phyloP scores from a whole-genome alignment of 108 stramenopile species.

The Pseudonitzschia multistriata region DNA sequence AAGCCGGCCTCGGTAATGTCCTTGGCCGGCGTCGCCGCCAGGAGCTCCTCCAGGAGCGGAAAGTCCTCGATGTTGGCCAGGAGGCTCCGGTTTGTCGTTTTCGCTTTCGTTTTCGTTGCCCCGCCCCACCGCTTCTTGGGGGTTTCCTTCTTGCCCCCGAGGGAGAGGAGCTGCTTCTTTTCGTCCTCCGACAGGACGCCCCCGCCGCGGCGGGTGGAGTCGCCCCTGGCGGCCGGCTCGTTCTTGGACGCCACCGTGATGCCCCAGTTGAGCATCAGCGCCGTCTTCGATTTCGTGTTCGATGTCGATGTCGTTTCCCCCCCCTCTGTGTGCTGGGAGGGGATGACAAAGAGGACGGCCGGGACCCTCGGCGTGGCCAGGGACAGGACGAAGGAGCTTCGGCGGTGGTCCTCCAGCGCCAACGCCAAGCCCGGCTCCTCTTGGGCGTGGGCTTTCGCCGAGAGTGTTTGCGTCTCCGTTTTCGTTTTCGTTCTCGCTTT shows the following conservation, averaged over 20 bases:
- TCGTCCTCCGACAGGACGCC: conserved; percentile 10
- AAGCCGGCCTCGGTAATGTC: conserved; percentile 33
- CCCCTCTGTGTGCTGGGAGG: no score
- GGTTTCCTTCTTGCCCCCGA: conserved; percentile 15
- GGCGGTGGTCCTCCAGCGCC: no score
- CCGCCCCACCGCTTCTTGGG: no score
- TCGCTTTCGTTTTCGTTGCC: neutral
- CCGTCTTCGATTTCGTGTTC: neutral
- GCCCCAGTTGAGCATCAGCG: neutral
- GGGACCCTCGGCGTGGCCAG: conserved; percentile 1
- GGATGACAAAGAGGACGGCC: neutral
- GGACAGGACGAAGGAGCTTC: neutral
- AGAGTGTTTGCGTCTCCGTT: neutral
- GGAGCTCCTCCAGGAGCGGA: conserved; percentile 9
- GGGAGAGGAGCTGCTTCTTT: conserved; percentile 14
- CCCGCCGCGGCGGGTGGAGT: conserved; percentile 36
- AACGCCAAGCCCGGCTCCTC: no score
- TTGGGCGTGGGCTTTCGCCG: neutral
- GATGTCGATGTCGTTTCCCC: no score
- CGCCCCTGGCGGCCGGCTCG: neutral
- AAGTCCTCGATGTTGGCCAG: neutral
- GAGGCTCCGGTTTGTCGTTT: conserved; percentile 10
- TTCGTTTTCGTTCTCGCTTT: neutral
- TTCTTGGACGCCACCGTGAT: neutral
- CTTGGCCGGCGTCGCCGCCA: conserved; percentile 17